Conservation (phyloP, 257 asterid genomes). For the Perilla frutescens region DNA sequence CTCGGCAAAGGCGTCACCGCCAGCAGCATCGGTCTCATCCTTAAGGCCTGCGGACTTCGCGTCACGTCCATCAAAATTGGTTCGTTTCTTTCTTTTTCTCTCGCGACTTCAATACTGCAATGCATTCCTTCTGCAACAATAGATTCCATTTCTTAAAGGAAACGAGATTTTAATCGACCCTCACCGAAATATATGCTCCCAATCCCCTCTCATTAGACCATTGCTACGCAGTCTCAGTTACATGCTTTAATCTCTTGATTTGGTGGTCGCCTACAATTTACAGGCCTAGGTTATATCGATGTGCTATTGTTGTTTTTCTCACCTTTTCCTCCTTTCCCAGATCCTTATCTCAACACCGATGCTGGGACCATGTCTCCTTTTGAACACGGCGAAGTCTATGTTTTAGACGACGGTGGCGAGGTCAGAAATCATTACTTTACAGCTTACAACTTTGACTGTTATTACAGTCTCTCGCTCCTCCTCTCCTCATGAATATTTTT, state of each 20-base stretch:
- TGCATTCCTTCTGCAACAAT: too few species aligned
- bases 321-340: constrained; percentile 43
- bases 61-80: constrained; percentile 95
- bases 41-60: constrained; percentile 87
- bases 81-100: constrained; percentile 28
- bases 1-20: constrained; percentile 98
- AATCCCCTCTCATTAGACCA: too few species aligned
- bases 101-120: too few species aligned
- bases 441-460: not conserved
- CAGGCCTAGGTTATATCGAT: constrained; percentile 18
- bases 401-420: constrained; percentile 98
- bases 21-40: constrained; percentile 93
- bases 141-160: too few species aligned
- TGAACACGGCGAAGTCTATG: constrained; percentile 95
- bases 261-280: not conserved
- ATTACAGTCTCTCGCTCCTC: not conserved
- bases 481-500: not conserved
- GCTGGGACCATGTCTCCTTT: constrained; percentile 99
- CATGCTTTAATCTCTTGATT: too few species aligned
- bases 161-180: too few species aligned
- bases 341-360: constrained; percentile 92
- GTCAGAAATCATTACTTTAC: constrained; percentile 48
- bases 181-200: too few species aligned
- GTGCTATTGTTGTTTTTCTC: constrained; percentile 12
- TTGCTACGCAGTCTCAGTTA: too few species aligned